Conservation (phyloP, 805 yeast genomes). For the Barnettozyma siamensis region DNA sequence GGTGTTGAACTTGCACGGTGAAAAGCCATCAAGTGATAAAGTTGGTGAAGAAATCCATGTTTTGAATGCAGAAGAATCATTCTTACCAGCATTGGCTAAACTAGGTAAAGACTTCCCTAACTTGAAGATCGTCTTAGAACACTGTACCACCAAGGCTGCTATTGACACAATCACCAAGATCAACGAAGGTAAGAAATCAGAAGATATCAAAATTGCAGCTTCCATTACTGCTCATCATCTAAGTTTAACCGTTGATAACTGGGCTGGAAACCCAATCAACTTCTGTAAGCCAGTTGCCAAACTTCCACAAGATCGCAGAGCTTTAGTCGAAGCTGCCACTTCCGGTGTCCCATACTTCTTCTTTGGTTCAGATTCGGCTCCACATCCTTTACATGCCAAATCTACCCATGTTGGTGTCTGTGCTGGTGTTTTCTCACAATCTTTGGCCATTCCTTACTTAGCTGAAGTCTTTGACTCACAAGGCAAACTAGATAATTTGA, state of each 20-base stretch:
- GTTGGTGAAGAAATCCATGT: conserved; percentile 71
- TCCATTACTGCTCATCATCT: conserved; percentile 96
- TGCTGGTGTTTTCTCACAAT: conserved; percentile 97
- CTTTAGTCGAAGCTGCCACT: conserved; percentile 81
- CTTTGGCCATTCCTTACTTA: conserved; percentile 71
- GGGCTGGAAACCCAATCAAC: conserved; percentile 95
- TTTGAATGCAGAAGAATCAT: conserved; percentile 88
- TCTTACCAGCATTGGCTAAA: conserved; percentile 80
- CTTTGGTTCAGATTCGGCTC: conserved; percentile 98
- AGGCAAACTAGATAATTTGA: conserved; percentile 59
- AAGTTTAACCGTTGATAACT: conserved; percentile 79
- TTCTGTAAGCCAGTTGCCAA: conserved; percentile 98
- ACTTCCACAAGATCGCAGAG: conserved; percentile 75
- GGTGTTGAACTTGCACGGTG: conserved; percentile 91
- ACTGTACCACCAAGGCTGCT: conserved; percentile 91
- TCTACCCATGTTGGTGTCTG: conserved; percentile 77
- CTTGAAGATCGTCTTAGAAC: conserved; percentile 83
- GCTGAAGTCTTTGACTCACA: conserved; percentile 78
- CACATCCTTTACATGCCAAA: conserved; percentile 82
- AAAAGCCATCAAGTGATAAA: conserved; percentile 65
- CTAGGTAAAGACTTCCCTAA: conserved; percentile 81
- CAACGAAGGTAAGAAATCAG: conserved; percentile 35
- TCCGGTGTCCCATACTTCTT: conserved; percentile 90
- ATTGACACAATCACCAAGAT: conserved; percentile 67
- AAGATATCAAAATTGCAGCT: conserved; percentile 70